Evolutionary conservation across 805 yeast species (phyloP).

Genomic region (Kodamaea kaohsiungensis): DNA sequence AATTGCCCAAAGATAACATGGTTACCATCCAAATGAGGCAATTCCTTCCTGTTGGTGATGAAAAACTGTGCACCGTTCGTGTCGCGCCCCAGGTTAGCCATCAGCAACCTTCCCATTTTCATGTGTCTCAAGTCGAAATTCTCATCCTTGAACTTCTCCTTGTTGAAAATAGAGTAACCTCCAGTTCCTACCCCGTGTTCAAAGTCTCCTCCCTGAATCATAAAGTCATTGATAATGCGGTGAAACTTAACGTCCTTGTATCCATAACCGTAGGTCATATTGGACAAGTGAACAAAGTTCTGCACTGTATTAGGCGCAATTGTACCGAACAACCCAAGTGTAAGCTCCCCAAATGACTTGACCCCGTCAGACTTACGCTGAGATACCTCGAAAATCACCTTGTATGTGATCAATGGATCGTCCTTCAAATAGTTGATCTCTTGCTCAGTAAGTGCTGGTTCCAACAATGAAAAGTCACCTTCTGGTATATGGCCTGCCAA

Average conservation of each 20-base stretch:
- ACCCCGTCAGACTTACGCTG: constrained; percentile 23
- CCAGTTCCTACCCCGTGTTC: constrained; percentile 18
- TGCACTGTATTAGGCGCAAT: constrained; percentile 53
- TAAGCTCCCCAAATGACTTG: constrained; percentile 42
- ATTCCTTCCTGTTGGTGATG: constrained; percentile 19
- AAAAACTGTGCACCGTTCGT: constrained; percentile 28
- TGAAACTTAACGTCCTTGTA: constrained; percentile 28
- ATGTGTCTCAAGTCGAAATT: constrained; percentile 23
- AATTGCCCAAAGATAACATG: constrained; percentile 32
- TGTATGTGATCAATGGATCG: constrained; percentile 55
- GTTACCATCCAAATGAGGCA: constrained; percentile 19
- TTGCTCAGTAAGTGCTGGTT: constrained; percentile 15
- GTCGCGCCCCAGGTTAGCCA: constrained; percentile 27
- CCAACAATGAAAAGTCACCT: constrained; percentile 4
- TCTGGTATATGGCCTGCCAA: background rate
- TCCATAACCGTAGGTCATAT: constrained; percentile 29
- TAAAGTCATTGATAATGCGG: constrained; percentile 35
- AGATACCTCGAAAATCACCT: constrained; percentile 41
- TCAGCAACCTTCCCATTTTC: constrained; percentile 25
- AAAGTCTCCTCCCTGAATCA: constrained; percentile 44
- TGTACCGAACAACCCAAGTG: constrained; percentile 65
- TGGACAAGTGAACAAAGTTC: constrained; percentile 34
- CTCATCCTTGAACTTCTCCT: constrained; percentile 20
- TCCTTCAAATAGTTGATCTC: constrained; percentile 22
- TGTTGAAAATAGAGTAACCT: constrained; percentile 17